These are phyloP conservation scores for Microbotryum intermedium DNA, from an alignment of 1,284 basidiomycete species.

Conservation along the genomic window DNA sequence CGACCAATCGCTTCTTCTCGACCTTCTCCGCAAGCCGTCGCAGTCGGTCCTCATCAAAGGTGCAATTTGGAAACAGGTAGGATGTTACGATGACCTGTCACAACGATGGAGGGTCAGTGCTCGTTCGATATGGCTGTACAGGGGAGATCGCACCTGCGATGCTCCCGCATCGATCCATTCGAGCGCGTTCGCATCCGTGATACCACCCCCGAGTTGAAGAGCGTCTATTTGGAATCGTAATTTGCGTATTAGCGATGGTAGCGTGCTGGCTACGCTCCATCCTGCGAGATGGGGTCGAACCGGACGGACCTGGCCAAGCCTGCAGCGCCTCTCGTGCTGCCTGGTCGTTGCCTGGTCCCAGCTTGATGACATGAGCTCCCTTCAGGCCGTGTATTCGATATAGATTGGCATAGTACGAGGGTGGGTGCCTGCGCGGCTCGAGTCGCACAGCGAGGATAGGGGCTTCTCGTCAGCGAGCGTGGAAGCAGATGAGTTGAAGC, in stretches of 20 bases:
- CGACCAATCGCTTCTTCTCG: conserved; percentile 79
- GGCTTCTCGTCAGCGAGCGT: neutral
- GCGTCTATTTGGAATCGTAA: conserved; percentile 44
- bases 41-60: conserved; percentile 69
- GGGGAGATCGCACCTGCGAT: conserved; percentile 58
- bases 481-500: neutral
- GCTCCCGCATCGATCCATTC: conserved; percentile 85
- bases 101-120: neutral
- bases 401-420: conserved; percentile 69
- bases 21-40: conserved; percentile 55
- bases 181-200: conserved; percentile 67
- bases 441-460: neutral
- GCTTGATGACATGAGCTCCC: conserved; percentile 94
- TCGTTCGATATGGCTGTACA: neutral
- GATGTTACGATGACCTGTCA: conserved; percentile 89
- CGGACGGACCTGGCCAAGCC: conserved; percentile 64
- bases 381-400: conserved; percentile 62
- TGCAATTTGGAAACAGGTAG: conserved; percentile 75
- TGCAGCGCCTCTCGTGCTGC: conserved; percentile 73
- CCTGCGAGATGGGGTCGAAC: neutral
- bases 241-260: neutral
- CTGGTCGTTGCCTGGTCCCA: conserved; percentile 76
- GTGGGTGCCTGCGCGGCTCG: conserved; percentile 56
- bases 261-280: neutral
- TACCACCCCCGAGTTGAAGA: conserved; percentile 90